Conservation (phyloP, 2,329 filamentous ascomycete genomes). For the Scytalidium lignicola region DNA sequence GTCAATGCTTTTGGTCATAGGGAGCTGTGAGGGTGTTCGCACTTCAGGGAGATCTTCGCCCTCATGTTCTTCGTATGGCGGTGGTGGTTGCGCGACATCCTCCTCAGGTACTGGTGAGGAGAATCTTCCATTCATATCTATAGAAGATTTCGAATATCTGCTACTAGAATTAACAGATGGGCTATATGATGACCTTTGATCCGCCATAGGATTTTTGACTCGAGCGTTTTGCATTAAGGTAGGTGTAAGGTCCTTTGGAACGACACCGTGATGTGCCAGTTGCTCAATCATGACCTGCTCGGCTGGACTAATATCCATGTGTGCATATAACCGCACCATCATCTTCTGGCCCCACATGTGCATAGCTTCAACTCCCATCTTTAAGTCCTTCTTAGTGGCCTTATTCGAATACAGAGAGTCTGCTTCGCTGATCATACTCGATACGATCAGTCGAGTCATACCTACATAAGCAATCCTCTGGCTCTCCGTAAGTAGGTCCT, state of each 20-base stretch:
- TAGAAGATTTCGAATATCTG: slow-evolving; percentile 33
- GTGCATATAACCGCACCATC: slow-evolving; percentile 89
- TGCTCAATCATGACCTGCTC: slow-evolving; percentile 99
- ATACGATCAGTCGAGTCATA: slow-evolving; percentile 74
- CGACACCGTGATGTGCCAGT: slow-evolving; percentile 83
- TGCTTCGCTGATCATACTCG: slow-evolving; percentile 66
- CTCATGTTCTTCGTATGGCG: slow-evolving; percentile 58
- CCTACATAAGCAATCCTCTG: slow-evolving; percentile 96
- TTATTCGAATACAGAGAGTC: slow-evolving; percentile 54
- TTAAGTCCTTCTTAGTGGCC: slow-evolving; percentile 66
- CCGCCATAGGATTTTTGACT: slow-evolving; percentile 86
- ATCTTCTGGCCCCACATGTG: slow-evolving; percentile 98
- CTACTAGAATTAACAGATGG: slow-evolving; percentile 23
- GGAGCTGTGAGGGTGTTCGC: slow-evolving; percentile 76
- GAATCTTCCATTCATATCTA: not conserved
- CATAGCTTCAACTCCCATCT: slow-evolving; percentile 67
- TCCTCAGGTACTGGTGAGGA: slow-evolving; percentile 6
- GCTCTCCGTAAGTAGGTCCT: slow-evolving; percentile 89
- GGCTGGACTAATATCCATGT: slow-evolving; percentile 90
- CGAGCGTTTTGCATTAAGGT: slow-evolving; percentile 86
- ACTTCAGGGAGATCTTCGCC: slow-evolving; percentile 73
- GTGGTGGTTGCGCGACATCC: slow-evolving; percentile 44
- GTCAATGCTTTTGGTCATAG: slow-evolving; percentile 77
- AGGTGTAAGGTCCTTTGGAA: slow-evolving; percentile 76
- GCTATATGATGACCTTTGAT: slow-evolving; percentile 28